These are phyloP conservation scores for Chloranthus sessilifolius DNA, from an alignment of 164 flowering plant species.

Conservation along the genomic window DNA sequence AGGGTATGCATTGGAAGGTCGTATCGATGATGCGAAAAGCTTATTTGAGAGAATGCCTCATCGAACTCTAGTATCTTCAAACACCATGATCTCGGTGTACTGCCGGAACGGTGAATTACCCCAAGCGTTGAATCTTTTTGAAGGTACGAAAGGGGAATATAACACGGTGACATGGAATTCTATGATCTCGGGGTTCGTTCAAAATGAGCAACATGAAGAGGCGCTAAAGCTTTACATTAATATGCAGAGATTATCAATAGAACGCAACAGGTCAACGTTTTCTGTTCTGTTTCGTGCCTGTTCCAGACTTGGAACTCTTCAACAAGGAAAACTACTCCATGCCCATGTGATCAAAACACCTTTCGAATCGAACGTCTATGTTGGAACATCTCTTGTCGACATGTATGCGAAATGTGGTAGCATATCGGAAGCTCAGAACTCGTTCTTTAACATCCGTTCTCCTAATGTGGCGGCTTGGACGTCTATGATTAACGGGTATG, in stretches of 20 bases:
- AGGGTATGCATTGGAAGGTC: slow-evolving; percentile 50
- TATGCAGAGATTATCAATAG: slow-evolving; percentile 43
- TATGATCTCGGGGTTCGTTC: slow-evolving; percentile 60
- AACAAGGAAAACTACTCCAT: slow-evolving; percentile 50
- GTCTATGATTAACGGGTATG: slow-evolving; percentile 61
- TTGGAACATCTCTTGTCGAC: slow-evolving; percentile 68
- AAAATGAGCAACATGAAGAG: slow-evolving; percentile 40
- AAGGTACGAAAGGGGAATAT: slow-evolving; percentile 35
- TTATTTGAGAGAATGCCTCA: slow-evolving; percentile 46
- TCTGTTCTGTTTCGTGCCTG: slow-evolving; percentile 59
- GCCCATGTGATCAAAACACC: slow-evolving; percentile 51
- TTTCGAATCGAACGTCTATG: slow-evolving; percentile 53
- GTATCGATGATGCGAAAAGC: slow-evolving; percentile 36
- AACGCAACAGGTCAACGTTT: slow-evolving; percentile 53
- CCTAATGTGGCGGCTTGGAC: slow-evolving; percentile 86
- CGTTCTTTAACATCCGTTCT: slow-evolving; percentile 40
- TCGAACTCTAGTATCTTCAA: slow-evolving; percentile 33
- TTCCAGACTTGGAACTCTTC: slow-evolving; percentile 54
- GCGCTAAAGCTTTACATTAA: slow-evolving; percentile 42
- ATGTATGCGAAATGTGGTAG: slow-evolving; percentile 84
- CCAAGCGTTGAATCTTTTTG: slow-evolving; percentile 51
- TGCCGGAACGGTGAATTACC: slow-evolving; percentile 42
- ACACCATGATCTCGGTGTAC: slow-evolving; percentile 61
- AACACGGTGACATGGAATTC: slow-evolving; percentile 73
- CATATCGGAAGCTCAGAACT: slow-evolving; percentile 41